Percentiles rank a stretch among this genome's conserved stretches.
Evolutionary conservation across 371 early-diverging fungal species (phyloP).

Genomic region (Mortierella polycephala): DNA sequence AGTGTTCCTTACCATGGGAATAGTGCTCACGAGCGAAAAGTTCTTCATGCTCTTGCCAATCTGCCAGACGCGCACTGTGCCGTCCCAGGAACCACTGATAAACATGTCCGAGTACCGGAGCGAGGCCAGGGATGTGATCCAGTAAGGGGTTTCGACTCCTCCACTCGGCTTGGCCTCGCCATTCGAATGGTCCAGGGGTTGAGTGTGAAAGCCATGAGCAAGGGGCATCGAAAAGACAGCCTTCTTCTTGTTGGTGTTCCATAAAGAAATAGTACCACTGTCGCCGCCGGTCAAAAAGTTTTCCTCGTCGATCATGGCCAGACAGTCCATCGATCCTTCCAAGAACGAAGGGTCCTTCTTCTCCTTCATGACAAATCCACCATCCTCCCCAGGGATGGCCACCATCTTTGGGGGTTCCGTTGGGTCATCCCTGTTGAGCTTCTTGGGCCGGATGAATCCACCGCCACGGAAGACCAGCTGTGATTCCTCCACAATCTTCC

Average conservation of each 20-base stretch:
- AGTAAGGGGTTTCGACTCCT: conserved; percentile 67
- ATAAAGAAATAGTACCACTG: conserved; percentile 88
- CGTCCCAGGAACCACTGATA: conserved; percentile 93
- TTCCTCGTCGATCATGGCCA: conserved; percentile 92
- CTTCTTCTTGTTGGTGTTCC: conserved; percentile 92
- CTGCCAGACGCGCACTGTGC: conserved; percentile 89
- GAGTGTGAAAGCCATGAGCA: conserved; percentile 80
- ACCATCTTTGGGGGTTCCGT: conserved; percentile 47
- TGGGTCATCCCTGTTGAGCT: conserved; percentile 15
- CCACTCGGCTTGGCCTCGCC: conserved; percentile 56
- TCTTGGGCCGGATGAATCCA: conserved; percentile 46
- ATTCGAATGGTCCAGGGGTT: conserved; percentile 38
- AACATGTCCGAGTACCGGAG: conserved; percentile 90
- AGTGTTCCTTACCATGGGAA: conserved; percentile 58
- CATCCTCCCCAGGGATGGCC: conserved; percentile 29
- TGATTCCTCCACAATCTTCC: conserved; percentile 95
- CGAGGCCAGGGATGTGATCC: conserved; percentile 88
- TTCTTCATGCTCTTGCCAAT: conserved; percentile 73
- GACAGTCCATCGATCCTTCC: conserved; percentile 87
- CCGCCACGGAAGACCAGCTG: conserved; percentile 94
- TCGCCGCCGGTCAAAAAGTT: conserved; percentile 93
- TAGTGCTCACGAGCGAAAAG: conserved; percentile 69
- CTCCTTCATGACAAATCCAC: conserved; percentile 32
- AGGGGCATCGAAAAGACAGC: conserved; percentile 80
- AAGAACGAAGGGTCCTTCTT: conserved; percentile 53